Percentiles rank a stretch among this genome's conserved stretches.
These are phyloP conservation scores for Zopfia rhizophila DNA, from an alignment of 2,329 filamentous ascomycete genomes.

Conservation along the genomic window DNA sequence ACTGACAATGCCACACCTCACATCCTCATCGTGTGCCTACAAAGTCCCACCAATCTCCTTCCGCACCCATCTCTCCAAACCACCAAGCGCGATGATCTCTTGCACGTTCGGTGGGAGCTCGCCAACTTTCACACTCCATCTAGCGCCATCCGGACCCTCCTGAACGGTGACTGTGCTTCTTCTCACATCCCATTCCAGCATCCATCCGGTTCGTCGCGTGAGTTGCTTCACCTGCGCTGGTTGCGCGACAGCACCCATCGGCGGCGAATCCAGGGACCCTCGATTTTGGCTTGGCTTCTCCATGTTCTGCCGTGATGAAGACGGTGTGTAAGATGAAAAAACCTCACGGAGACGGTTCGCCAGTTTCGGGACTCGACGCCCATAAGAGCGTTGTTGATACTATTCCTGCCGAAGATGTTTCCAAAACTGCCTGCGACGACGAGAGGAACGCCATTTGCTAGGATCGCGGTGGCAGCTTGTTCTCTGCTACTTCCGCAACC, in stretches of 20 bases:
- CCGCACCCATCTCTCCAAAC: conserved; percentile 86
- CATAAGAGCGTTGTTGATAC: conserved; percentile 82
- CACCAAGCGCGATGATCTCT: conserved; percentile 68
- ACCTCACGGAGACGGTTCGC: conserved; percentile 72
- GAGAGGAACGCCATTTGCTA: conserved; percentile 82
- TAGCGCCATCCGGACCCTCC: conserved; percentile 73
- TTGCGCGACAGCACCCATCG: conserved; percentile 47
- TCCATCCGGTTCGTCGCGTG: conserved; percentile 85
- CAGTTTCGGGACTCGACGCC: conserved; percentile 75
- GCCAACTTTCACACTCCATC: conserved; percentile 83
- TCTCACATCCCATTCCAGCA: conserved; percentile 80
- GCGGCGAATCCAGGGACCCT: conserved; percentile 62
- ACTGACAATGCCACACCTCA: too few species aligned
- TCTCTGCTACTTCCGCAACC: conserved; percentile 84
- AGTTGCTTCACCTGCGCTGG: conserved; percentile 63
- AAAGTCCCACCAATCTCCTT: conserved; percentile 65
- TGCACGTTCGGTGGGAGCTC: conserved; percentile 88
- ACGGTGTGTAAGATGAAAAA: conserved; percentile 55
- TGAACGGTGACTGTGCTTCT: conserved; percentile 75
- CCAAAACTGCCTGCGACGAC: conserved; percentile 84
- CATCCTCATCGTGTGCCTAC: too few species aligned
- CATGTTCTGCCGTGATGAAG: conserved; percentile 51
- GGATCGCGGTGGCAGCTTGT: conserved; percentile 86
- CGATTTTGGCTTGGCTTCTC: conserved; percentile 63
- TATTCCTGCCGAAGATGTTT: conserved; percentile 83